phyloP scores from a whole-genome alignment of 2,329 filamentous ascomycete species.

The Venturia carpophila region DNA sequence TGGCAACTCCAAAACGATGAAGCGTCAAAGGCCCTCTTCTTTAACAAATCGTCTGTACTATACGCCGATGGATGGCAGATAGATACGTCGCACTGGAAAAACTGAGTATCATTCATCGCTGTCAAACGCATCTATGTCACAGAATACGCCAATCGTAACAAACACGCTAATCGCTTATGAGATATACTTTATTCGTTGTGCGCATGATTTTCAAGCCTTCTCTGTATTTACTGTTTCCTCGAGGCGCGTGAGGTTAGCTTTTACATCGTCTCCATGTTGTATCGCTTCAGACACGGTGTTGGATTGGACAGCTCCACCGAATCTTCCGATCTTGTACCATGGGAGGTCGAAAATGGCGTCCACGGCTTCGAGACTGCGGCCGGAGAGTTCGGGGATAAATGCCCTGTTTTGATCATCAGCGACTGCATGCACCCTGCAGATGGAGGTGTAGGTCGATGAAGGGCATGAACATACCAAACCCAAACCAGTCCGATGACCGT shows the following conservation, averaged over 20 bases:
- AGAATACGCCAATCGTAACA: neutral
- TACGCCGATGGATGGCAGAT: constrained; percentile 16
- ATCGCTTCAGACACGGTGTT: neutral
- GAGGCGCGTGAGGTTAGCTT: neutral
- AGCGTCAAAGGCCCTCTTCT: constrained; percentile 15
- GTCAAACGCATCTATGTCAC: neutral
- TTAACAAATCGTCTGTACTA: constrained; percentile 12
- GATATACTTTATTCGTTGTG: neutral
- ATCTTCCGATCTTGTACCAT: constrained; percentile 65
- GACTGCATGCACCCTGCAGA: neutral
- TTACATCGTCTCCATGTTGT: neutral
- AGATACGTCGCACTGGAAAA: constrained; percentile 16
- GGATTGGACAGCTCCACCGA: constrained; percentile 24
- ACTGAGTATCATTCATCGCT: neutral
- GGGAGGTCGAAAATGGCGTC: constrained; percentile 63
- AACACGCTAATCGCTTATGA: neutral
- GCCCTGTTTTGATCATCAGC: constrained; percentile 28
- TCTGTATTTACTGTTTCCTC: neutral
- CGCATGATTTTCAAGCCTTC: neutral
- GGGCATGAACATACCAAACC: constrained; percentile 45
- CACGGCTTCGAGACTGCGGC: constrained; percentile 58
- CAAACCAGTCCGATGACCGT: constrained; percentile 60
- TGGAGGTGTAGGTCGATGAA: too few species aligned
- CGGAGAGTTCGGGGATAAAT: constrained; percentile 64
- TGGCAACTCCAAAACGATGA: constrained; percentile 17